Percentiles rank a stretch among this genome's conserved stretches.
These are phyloP conservation scores for Scutellaria barbata DNA, from an alignment of 257 asterid genomes.

Conservation along the genomic window DNA sequence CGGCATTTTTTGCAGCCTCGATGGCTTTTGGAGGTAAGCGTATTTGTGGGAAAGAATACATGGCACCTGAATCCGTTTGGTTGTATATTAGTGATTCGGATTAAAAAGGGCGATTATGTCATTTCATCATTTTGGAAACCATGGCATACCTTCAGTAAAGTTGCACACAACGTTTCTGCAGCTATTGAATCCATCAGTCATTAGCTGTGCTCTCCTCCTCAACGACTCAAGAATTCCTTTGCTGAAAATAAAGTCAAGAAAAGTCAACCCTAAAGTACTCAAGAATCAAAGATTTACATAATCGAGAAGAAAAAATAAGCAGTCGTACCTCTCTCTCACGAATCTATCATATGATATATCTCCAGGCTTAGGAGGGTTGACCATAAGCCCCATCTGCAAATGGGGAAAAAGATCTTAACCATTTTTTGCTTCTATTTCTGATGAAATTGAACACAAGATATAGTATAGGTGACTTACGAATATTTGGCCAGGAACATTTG, in stretches of 20 bases:
- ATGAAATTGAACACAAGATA: not conserved
- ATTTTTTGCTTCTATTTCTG: not conserved
- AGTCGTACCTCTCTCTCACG: slow-evolving; percentile 73
- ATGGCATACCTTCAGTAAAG: slow-evolving; percentile 85
- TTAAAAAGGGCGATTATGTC: not conserved
- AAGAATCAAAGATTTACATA: slow-evolving; percentile 1
- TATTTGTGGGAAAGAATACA: slow-evolving; percentile 99
- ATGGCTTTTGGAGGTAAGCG: slow-evolving; percentile 92
- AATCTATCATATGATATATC: slow-evolving; percentile 89
- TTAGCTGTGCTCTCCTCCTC: slow-evolving; percentile 89
- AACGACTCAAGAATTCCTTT: slow-evolving; percentile 88
- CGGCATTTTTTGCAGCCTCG: slow-evolving; percentile 82
- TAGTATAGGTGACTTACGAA: slow-evolving; percentile 59
- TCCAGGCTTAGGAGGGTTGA: slow-evolving; percentile 89
- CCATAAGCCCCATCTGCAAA: slow-evolving; percentile 94
- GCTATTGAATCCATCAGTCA: slow-evolving; percentile 98
- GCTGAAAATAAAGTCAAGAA: slow-evolving; percentile 50
- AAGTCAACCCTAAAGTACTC: slow-evolving; percentile 16
- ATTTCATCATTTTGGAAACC: not conserved
- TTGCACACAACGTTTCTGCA: slow-evolving; percentile 96
- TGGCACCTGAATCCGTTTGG: slow-evolving; percentile 72
- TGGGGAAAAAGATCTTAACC: slow-evolving; percentile 17
- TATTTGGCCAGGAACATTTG: slow-evolving; percentile 97
- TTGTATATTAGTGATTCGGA: not conserved
- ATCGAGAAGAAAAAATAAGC: not conserved